Evolutionary conservation across 495 filamentous ascomycete species (phyloP).

Genomic region (Penicillium bovifimosum): DNA sequence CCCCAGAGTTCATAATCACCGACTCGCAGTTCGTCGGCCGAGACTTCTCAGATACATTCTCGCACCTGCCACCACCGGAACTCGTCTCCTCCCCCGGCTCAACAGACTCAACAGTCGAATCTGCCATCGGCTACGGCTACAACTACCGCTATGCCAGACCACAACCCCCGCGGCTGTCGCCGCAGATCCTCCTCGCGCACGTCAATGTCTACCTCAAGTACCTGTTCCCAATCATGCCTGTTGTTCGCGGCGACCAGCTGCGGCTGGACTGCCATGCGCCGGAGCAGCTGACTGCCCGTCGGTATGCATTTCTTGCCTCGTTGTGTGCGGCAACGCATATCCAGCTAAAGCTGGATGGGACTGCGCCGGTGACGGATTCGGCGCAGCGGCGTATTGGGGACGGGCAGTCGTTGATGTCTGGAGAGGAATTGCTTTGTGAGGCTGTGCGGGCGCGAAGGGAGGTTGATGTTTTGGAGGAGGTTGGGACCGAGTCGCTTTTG

Average conservation of each 20-base stretch:
- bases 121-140: conserved; percentile 13
- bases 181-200: conserved; percentile 37
- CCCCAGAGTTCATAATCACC: conserved; percentile 15
- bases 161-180: conserved; percentile 25
- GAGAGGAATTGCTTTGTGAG: conserved; percentile 61
- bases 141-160: conserved; percentile 14
- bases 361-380: conserved; percentile 49
- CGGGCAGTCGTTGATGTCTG: conserved; percentile 37
- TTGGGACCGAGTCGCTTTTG: conserved; percentile 58
- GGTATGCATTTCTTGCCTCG: conserved; percentile 74
- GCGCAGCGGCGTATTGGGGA: conserved; percentile 49
- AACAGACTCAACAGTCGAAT: conserved; percentile 31
- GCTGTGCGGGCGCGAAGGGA: conserved; percentile 67
- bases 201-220: conserved; percentile 48
- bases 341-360: conserved; percentile 58
- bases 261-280: conserved; percentile 60
- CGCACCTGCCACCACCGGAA: conserved; percentile 27
- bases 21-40: conserved; percentile 23
- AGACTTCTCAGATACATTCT: conserved; percentile 25
- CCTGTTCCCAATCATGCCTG: conserved; percentile 79
- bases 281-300: conserved; percentile 51
- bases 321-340: conserved; percentile 83
- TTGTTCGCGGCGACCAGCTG: conserved; percentile 63
- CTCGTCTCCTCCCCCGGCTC: conserved; percentile 42
- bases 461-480: conserved; percentile 63